A percentile compares a stretch with the other conserved stretches of the same genome.
These are phyloP conservation scores for Coffea canephora DNA, from an alignment of 257 asterid genomes.

Conservation along the genomic window DNA sequence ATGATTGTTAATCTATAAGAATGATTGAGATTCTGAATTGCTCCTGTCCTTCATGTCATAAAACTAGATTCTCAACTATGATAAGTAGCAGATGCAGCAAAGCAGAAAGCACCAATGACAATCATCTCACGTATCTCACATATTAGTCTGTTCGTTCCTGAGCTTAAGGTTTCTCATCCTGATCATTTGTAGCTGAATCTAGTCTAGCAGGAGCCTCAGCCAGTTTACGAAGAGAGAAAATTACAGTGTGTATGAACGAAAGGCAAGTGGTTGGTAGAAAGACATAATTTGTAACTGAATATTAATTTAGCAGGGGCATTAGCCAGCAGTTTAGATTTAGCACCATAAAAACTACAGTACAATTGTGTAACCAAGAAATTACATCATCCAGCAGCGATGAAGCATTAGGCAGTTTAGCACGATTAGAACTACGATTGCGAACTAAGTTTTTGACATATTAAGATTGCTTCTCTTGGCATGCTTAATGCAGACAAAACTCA, in stretches of 20 bases:
- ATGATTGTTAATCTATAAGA: background rate
- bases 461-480: background rate
- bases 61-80: background rate
- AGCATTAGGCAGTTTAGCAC: no score
- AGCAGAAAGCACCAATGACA: background rate
- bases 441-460: background rate
- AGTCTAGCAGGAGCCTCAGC: no score
- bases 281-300: background rate
- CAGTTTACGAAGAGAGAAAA: no score
- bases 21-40: background rate
- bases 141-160: background rate
- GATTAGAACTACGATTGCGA: no score
- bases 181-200: no score
- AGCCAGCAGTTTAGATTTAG: background rate
- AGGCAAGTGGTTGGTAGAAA: background rate
- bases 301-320: background rate
- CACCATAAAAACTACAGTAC: no score
- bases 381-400: background rate
- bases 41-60: background rate
- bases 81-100: background rate
- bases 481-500: background rate
- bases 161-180: background rate
- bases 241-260: background rate
- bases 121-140: background rate
- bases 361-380: no score